A percentile compares a stretch with the other conserved stretches of the same genome.
Evolutionary conservation across 495 filamentous ascomycete genomes (phyloP).

Genomic region (Viridothelium virens): DNA sequence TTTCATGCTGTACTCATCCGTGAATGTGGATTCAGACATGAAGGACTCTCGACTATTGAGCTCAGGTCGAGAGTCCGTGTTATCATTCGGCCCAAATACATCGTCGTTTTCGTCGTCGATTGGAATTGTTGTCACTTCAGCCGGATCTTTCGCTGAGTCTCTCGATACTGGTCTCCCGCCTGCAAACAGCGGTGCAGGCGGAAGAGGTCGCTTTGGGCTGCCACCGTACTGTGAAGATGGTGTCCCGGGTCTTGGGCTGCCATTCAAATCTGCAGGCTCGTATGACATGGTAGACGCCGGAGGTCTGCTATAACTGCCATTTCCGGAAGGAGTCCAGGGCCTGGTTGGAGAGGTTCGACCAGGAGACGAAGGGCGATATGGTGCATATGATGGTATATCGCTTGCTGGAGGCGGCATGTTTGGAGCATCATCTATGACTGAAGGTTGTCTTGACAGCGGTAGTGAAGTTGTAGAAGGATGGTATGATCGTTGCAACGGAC

Average conservation of each 20-base stretch:
- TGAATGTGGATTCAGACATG: conserved; percentile 58
- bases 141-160: conserved; percentile 45
- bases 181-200: conserved; percentile 79
- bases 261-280: conserved; percentile 82
- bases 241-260: conserved; percentile 81
- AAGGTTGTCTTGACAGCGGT: conserved; percentile 45
- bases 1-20: conserved; percentile 44
- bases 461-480: conserved; percentile 31
- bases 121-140: conserved; percentile 45
- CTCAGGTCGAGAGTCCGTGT: conserved; percentile 36
- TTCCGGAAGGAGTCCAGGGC: conserved; percentile 67
- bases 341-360: conserved; percentile 52
- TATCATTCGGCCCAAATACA: conserved; percentile 59
- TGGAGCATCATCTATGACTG: conserved; percentile 48
- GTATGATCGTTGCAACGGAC: conserved; percentile 35
- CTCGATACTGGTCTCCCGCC: conserved; percentile 37
- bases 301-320: conserved; percentile 53
- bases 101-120: conserved; percentile 58
- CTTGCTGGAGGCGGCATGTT: conserved; percentile 48
- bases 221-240: conserved; percentile 80
- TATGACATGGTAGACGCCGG: conserved; percentile 63
- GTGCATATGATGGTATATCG: conserved; percentile 42
- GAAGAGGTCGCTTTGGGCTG: conserved; percentile 78
- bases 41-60: conserved; percentile 55
- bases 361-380: conserved; percentile 37